phyloP scores from a whole-genome alignment of 345 rosid species.

The Limnanthes douglasii region DNA sequence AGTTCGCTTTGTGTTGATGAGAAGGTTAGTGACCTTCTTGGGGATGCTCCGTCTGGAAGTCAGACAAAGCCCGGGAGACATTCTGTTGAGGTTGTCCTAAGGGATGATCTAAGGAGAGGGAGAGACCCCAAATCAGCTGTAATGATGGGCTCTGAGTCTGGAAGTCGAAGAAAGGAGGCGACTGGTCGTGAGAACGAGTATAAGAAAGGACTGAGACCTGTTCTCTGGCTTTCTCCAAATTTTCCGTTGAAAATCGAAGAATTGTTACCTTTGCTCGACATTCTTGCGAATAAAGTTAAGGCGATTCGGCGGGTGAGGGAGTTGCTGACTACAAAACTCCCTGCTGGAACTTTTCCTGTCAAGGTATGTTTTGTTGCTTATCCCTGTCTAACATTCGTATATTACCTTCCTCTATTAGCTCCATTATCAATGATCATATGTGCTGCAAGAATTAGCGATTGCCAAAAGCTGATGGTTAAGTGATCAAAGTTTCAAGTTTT shows the following conservation, averaged over 20 bases:
- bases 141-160: conserved; percentile 24
- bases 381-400: no score
- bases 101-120: conserved; percentile 47
- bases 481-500: no score
- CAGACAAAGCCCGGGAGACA: conserved; percentile 74
- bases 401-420: no score
- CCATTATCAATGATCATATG: no score
- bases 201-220: conserved; percentile 87
- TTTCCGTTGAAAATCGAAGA: conserved; percentile 91
- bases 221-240: conserved; percentile 80
- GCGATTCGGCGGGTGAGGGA: conserved; percentile 96
- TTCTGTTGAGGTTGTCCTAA: conserved; percentile 53
- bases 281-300: conserved; percentile 95
- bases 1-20: conserved; percentile 77
- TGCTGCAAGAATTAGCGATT: no score
- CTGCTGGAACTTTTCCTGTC: conserved; percentile 84
- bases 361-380: conserved; percentile 76
- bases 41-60: conserved; percentile 44
- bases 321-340: conserved; percentile 90
- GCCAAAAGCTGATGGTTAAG: no score
- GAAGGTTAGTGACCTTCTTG: conserved; percentile 67
- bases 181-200: conserved; percentile 67
- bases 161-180: conserved; percentile 39
- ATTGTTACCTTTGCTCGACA: conserved; percentile 90
- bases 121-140: conserved; percentile 37